Conservation (phyloP, 768 basidiomycete species). For the Amanita brunnescens region DNA sequence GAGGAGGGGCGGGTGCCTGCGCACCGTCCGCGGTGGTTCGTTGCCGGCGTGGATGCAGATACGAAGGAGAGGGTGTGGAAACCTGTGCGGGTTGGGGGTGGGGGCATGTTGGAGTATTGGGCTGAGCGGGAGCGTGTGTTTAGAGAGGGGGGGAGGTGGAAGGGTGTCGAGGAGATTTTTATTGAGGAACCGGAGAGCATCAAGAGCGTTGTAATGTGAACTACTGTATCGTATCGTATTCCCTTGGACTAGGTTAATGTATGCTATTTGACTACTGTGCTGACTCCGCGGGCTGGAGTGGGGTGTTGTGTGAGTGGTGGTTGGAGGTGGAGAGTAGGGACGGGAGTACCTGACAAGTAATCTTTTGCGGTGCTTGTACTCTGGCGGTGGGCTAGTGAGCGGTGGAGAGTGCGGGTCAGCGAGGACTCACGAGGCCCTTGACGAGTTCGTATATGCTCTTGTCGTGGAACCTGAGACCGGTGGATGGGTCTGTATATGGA, state of each 20-base stretch:
- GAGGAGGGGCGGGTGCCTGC: slow-evolving; percentile 66
- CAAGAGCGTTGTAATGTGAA: neutral
- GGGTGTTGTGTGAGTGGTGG: too few relatives aligned
- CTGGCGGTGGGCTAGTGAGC: too few relatives aligned
- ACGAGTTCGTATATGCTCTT: slow-evolving; percentile 82
- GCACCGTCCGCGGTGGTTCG: slow-evolving; percentile 86
- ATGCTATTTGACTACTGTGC: slow-evolving; percentile 31
- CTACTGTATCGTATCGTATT: neutral
- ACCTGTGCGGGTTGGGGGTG: slow-evolving; percentile 43
- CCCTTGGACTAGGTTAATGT: too few relatives aligned
- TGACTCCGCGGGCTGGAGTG: slow-evolving; percentile 25
- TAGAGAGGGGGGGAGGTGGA: slow-evolving; percentile 30
- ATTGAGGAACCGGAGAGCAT: slow-evolving; percentile 48
- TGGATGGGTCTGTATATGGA: slow-evolving; percentile 77
- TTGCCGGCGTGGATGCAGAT: slow-evolving; percentile 73
- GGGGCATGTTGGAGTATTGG: slow-evolving; percentile 77
- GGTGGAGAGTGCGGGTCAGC: too few relatives aligned
- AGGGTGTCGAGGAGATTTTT: slow-evolving; percentile 73
- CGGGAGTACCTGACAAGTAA: slow-evolving; percentile 52
- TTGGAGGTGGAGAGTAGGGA: neutral
- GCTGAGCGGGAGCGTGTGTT: slow-evolving; percentile 61
- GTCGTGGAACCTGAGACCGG: slow-evolving; percentile 74
- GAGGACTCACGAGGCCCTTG: slow-evolving; percentile 51
- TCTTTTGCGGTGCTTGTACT: slow-evolving; percentile 67
- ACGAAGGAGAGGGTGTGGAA: slow-evolving; percentile 87